A percentile compares a stretch with the other conserved stretches of the same genome.
phyloP scores from a whole-genome alignment of 2,329 filamentous ascomycete species.

The Colletotrichum euphorbiae region DNA sequence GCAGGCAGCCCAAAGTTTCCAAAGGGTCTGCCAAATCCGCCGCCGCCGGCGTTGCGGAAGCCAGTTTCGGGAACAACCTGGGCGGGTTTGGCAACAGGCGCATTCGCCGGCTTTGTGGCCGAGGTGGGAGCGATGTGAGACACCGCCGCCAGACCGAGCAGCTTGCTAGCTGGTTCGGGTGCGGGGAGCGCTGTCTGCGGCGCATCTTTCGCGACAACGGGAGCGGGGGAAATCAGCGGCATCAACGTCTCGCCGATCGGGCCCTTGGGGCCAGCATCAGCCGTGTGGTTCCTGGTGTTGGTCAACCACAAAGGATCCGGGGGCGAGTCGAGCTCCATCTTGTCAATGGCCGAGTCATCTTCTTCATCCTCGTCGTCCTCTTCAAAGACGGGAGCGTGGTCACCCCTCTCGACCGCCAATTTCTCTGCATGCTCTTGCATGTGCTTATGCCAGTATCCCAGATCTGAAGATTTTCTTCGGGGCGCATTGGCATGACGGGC shows the following conservation, averaged over 20 bases:
- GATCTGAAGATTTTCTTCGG: slow-evolving; percentile 71
- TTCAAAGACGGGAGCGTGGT: slow-evolving; percentile 41
- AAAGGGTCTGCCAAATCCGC: slow-evolving; percentile 59
- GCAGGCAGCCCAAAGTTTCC: slow-evolving; percentile 47
- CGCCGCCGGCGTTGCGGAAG: slow-evolving; percentile 50
- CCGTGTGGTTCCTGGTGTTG: slow-evolving; percentile 46
- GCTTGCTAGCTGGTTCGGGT: slow-evolving; percentile 17
- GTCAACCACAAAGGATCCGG: slow-evolving; percentile 58
- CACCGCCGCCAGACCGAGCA: slow-evolving; percentile 32
- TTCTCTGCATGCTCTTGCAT: slow-evolving; percentile 83
- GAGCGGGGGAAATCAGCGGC: slow-evolving; percentile 32
- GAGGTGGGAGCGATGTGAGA: slow-evolving; percentile 16
- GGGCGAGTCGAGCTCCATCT: slow-evolving; percentile 54
- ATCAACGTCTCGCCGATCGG: slow-evolving; percentile 40
- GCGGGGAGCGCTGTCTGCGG: slow-evolving; percentile 25
- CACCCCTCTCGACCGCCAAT: slow-evolving; percentile 61
- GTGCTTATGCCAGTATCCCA: slow-evolving; percentile 81
- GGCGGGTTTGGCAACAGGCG: slow-evolving; percentile 43
- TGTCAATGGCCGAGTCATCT: slow-evolving; percentile 57
- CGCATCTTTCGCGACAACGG: slow-evolving; percentile 17
- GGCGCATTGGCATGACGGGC: slow-evolving; percentile 44
- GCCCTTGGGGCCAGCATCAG: slow-evolving; percentile 10
- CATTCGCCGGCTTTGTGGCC: slow-evolving; percentile 34
- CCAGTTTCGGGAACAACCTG: slow-evolving; percentile 55
- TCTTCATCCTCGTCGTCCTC: slow-evolving; percentile 40